Evolutionary conservation across 2,329 filamentous ascomycete genomes (phyloP), one percentile per base, ranked within the genome.

Genomic region (Chrysosporium queenslandicum): DNA sequence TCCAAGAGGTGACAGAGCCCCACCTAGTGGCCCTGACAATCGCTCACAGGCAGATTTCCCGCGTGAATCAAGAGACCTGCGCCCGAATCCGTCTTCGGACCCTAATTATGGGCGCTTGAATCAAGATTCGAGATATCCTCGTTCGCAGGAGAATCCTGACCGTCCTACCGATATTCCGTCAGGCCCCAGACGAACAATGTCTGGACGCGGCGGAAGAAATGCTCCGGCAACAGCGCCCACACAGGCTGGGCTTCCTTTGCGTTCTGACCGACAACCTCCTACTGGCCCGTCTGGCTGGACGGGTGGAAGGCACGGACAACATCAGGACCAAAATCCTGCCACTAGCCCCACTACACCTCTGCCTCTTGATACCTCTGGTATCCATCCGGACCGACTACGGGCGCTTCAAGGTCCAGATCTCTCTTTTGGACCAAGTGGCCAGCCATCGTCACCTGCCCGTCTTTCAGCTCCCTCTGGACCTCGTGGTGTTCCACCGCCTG

Each of bases 341-440:
- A 53, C 52, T 32, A 54, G 42, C 61, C 59, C 45, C 5, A 47
- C 30, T 61, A 36, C 55, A 18, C 49, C 49, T 5, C 25, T 64
- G 20, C 63, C 65, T 11, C 53, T 64, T 39, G 70, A 74, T 32
- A 63, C 68, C 14, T 64, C 67, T 20, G 75, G 76, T 29, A 71
- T 80, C 42, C 77, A 80, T 60, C 77, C 77, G 9, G 77, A 78
- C 59, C 71, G 77, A 34, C 63, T 78, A 42, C 72, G 70, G 37
- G 69, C 71, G 34, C 67, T 74, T 30, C 67, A 69, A 54, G 58
- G 61, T 2, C 59, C 59, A 23, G 55, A 59, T 32, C 50, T 21
- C 1, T 27, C 43, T 3, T 52, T 23, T 39, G 23, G 34, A 16
- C 3, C 45, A 30, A 47, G 20, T 32, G 40, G 37, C 7, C 46